These are phyloP conservation scores for Eimeria brunetti DNA, from an alignment of 169 alveolate species.

Conservation along the genomic window DNA sequence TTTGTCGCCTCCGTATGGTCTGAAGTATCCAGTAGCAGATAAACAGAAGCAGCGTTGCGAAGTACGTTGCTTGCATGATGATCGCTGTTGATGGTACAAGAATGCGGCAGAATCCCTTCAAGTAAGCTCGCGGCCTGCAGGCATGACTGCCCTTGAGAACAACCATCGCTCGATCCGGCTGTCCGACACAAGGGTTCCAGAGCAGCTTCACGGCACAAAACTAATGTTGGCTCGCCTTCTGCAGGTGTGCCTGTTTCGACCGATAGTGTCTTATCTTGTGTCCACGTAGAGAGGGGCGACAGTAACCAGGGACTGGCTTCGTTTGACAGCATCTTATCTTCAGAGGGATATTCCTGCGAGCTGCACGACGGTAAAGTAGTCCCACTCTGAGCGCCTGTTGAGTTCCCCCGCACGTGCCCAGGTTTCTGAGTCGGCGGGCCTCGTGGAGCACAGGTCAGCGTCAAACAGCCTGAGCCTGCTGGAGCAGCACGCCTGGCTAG, in stretches of 20 bases:
- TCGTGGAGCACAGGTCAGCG: slow-evolving; percentile 27
- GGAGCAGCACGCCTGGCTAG: slow-evolving; percentile 10
- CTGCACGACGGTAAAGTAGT: background rate
- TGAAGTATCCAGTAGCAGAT: background rate
- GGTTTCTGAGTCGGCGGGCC: slow-evolving; percentile 14
- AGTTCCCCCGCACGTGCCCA: background rate
- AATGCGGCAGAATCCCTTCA: background rate
- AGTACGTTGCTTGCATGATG: background rate
- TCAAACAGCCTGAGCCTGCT: slow-evolving; percentile 30
- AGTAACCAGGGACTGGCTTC: slow-evolving; percentile 29
- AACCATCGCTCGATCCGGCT: background rate
- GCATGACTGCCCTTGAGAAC: background rate
- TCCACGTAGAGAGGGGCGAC: slow-evolving; percentile 25
- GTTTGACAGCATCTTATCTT: background rate
- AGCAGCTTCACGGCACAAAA: slow-evolving; percentile 67
- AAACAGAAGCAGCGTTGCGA: background rate
- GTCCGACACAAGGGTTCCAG: slow-evolving; percentile 1
- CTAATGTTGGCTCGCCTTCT: slow-evolving; percentile 37
- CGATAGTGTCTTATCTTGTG: slow-evolving; percentile 26
- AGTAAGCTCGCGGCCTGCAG: background rate
- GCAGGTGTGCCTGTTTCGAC: slow-evolving; percentile 50
- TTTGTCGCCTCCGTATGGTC: background rate
- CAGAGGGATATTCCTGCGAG: background rate
- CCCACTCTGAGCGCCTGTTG: slow-evolving; percentile 5
- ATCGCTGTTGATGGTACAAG: background rate